Evolutionary conservation across 441 rosid genomes (phyloP), one percentile per base, ranked within the genome.

Genomic region (Gossypium gossypioides): DNA sequence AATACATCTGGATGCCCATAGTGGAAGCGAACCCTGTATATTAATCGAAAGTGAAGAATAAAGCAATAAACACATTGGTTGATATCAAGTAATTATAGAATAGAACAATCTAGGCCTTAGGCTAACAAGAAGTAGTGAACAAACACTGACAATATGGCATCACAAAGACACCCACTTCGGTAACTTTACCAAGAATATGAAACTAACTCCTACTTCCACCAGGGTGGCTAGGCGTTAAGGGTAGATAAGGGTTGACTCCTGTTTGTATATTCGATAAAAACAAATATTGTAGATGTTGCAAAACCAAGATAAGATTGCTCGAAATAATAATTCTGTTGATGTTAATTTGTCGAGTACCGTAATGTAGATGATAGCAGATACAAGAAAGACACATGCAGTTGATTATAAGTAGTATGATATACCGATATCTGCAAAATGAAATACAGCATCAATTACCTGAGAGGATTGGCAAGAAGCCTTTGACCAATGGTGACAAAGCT

Each of bases 401-500:
- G 46, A 25, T 48, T 24, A 48, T 10, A 68, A 68, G 10, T 12
- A 12, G 4, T 27, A 32, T 56, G 25, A 24, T 2, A 24, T 24
- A 24, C 25, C 25, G 25, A 24, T 24, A 24, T 24, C 25, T 24
- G 25, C 25, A 24, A 24, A 24, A 24, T 24, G 69, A 72, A 66
- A 46, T 34, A 71, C 72, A 32, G 4, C 15, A 69, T 70, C 50
- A 52, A 29, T 77, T 86, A 85, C 99, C 97, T 89, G 81, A 96
- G 97, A 79, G 98, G 98, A 76, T 92, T 89, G 76, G 96, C 92
- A 79, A 92, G 96, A 78, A 92, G 85, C 84, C 98, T 88, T 74
- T 96, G 99, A 77, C 98, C 97, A 74, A 92, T 96, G 63, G 99
- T 92, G 81, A 88, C 99, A 76, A 96, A 96, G 84, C 98, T 96